These are phyloP conservation scores for Typha latifolia DNA, from an alignment of 176 grass and related monocot species.

Conservation along the genomic window DNA sequence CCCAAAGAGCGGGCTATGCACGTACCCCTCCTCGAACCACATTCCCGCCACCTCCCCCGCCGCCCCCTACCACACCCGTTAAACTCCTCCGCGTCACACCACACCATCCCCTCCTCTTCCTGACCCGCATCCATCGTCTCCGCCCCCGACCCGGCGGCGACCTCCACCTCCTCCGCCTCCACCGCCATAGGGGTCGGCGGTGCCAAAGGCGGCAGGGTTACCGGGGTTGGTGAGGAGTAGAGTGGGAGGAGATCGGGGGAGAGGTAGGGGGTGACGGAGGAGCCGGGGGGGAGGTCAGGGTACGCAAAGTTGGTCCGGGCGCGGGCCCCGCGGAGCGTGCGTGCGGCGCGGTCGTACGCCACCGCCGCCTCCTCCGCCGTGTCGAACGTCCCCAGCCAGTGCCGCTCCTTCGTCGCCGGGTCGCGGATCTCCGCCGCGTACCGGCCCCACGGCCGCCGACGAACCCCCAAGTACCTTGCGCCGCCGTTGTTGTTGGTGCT, in stretches of 20 bases:
- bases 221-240: constrained; percentile 17
- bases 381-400: constrained; percentile 96
- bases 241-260: constrained; percentile 67
- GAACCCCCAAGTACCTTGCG: constrained; percentile 67
- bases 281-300: constrained; percentile 84
- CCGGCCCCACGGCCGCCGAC: constrained; percentile 78
- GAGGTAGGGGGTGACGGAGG: constrained; percentile 90
- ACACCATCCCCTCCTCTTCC: not conserved
- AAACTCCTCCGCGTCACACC: constrained; percentile 39
- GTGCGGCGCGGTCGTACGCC: constrained; percentile 88
- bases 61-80: constrained; percentile 24
- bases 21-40: constrained; percentile 96
- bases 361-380: constrained; percentile 95
- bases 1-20: constrained; percentile 95
- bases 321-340: constrained; percentile 56
- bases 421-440: constrained; percentile 99
- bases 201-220: not conserved
- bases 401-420: constrained; percentile 87
- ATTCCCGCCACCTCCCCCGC: constrained; percentile 37
- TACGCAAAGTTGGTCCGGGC: constrained; percentile 95
- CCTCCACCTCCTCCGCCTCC: not conserved
- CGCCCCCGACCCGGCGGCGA: not conserved
- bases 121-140: not conserved
- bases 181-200: not conserved
- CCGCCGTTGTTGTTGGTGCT: constrained; percentile 9